These are phyloP conservation scores for Fragosphaeria purpurea DNA, from an alignment of 2,329 filamentous ascomycete species.

Conservation along the genomic window DNA sequence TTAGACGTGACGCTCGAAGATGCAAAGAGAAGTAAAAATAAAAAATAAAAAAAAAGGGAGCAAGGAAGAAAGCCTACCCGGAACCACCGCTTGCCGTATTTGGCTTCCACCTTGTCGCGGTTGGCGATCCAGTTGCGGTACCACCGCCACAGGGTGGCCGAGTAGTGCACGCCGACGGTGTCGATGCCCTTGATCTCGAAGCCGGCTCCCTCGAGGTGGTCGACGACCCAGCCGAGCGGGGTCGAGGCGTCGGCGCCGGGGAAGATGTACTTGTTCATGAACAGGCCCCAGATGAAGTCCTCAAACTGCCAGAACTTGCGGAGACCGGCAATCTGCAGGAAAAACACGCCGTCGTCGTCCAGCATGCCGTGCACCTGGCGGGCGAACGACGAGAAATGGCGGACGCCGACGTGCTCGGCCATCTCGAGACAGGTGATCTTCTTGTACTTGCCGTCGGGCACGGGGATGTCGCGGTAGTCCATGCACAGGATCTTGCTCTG, in stretches of 20 bases:
- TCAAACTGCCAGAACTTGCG: conserved; percentile 96
- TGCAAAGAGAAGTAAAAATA: background rate
- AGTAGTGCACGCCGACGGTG: conserved; percentile 94
- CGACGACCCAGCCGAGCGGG: conserved; percentile 78
- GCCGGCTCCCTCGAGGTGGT: conserved; percentile 74
- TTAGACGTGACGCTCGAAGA: background rate
- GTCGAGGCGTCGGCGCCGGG: conserved; percentile 93
- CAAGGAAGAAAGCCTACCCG: conserved; percentile 50
- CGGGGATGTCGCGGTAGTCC: conserved; percentile 92
- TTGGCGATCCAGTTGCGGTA: conserved; percentile 98
- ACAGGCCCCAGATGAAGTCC: conserved; percentile 94
- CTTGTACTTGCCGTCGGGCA: conserved; percentile 69
- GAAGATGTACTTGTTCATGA: conserved; percentile 99
- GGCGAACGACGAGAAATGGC: conserved; percentile 72
- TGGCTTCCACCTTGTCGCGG: conserved; percentile 81
- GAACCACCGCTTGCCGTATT: conserved; percentile 95
- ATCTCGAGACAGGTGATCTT: conserved; percentile 98
- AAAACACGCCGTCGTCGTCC: conserved; percentile 91
- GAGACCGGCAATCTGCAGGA: conserved; percentile 89
- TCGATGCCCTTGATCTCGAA: conserved; percentile 89
- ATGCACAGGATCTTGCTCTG: conserved; percentile 91
- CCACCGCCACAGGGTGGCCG: conserved; percentile 93
- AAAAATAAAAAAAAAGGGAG: background rate
- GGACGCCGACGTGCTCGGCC: conserved; percentile 96
- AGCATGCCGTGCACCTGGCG: conserved; percentile 90